phyloP scores from a whole-genome alignment of 208 protist species.

The Polymyxa betae region DNA sequence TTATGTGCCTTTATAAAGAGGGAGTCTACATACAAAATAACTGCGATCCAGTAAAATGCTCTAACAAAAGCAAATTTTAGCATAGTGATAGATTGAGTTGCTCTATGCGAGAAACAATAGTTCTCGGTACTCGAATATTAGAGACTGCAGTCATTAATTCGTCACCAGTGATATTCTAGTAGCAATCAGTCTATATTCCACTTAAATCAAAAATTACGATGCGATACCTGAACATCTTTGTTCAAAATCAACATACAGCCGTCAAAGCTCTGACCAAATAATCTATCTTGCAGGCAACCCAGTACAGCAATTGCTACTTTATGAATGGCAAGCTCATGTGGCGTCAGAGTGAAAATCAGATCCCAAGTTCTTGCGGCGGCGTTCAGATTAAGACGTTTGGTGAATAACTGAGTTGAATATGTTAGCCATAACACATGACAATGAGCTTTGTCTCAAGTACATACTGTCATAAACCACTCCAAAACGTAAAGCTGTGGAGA shows the following conservation, averaged over 20 bases:
- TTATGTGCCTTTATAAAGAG: no score
- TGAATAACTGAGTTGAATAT: neutral
- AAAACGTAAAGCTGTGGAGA: constrained; percentile 32
- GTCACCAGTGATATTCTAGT: neutral
- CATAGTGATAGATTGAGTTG: no score
- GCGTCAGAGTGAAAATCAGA: constrained; percentile 1
- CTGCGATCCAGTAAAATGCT: no score
- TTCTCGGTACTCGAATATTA: neutral
- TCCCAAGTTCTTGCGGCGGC: neutral
- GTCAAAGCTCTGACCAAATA: neutral
- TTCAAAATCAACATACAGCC: constrained; percentile 31
- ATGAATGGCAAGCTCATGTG: constrained; percentile 10
- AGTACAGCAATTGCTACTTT: neutral
- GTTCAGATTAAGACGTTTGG: constrained; percentile 39
- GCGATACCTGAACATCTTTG: constrained; percentile 5
- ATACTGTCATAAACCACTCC: constrained; percentile 48
- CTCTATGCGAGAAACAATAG: no score
- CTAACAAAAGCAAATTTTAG: no score
- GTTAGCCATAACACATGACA: neutral
- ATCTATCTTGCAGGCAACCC: neutral
- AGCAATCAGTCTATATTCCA: neutral
- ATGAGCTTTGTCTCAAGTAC: neutral
- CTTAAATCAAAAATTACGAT: neutral
- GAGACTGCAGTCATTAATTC: constrained; percentile 9
- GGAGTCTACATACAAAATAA: no score